A percentile compares a stretch with the other conserved stretches of the same genome.
These are phyloP conservation scores for Hypoxylon lienhwacheense DNA, from an alignment of 495 filamentous ascomycete species.

Conservation along the genomic window DNA sequence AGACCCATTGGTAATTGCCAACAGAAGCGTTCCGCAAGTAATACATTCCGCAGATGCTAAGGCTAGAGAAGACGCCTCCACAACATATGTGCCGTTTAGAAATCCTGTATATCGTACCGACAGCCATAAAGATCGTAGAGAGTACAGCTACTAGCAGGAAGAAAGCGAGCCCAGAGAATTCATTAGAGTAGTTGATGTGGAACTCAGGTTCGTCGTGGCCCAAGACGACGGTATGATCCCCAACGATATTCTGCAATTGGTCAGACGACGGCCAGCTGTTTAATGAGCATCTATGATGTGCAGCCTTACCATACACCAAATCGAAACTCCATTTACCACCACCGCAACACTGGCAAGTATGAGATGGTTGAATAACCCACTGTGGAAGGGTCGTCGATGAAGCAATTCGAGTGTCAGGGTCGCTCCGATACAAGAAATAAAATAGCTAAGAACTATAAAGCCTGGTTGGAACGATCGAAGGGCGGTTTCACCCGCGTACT, in stretches of 20 bases:
- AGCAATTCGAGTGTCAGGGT: conserved; percentile 80
- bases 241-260: conserved; percentile 67
- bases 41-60: conserved; percentile 84
- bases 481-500: conserved; percentile 47
- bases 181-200: conserved; percentile 72
- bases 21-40: conserved; percentile 85
- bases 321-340: conserved; percentile 80
- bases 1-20: conserved; percentile 69
- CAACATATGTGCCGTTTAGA: conserved; percentile 59
- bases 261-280: conserved; percentile 10
- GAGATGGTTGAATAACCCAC: conserved; percentile 72
- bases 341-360: conserved; percentile 70
- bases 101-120: conserved; percentile 58
- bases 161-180: conserved; percentile 76
- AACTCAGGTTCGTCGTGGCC: conserved; percentile 59
- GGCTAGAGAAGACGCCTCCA: conserved; percentile 68
- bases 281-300: neutral
- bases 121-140: conserved; percentile 67
- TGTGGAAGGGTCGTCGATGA: conserved; percentile 68
- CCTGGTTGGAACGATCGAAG: conserved; percentile 60
- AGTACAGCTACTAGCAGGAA: conserved; percentile 78
- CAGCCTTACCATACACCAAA: conserved; percentile 57
- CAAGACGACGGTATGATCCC: conserved; percentile 76
- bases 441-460: conserved; percentile 72
- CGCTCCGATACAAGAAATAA: conserved; percentile 76